Evolutionary conservation across 2,329 filamentous ascomycete genomes (phyloP).

Genomic region (Gaeumannomyces sp.): DNA sequence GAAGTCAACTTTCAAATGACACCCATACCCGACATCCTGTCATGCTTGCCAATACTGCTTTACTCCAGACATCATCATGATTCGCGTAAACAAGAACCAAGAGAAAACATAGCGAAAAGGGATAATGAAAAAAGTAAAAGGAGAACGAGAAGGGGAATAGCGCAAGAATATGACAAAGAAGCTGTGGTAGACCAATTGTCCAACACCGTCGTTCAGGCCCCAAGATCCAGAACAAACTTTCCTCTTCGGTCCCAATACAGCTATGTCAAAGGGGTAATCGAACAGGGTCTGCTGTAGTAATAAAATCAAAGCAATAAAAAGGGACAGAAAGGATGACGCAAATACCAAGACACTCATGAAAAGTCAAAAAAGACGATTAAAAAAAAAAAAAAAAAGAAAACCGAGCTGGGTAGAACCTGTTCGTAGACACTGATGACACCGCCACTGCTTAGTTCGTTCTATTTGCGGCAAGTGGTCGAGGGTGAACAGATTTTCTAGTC

Average conservation of each 20-base stretch:
- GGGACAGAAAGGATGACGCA: not conserved
- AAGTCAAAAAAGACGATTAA: constrained; percentile 2
- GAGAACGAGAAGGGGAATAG: not conserved
- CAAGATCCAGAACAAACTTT: not conserved
- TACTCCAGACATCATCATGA: constrained; percentile 5
- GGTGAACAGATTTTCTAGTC: too few species aligned
- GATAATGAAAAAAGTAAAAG: not conserved
- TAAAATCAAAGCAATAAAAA: not conserved
- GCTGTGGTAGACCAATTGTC: not conserved
- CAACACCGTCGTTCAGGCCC: not conserved
- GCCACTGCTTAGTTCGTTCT: too few species aligned
- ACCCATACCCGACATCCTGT: not conserved
- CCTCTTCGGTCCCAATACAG: too few species aligned
- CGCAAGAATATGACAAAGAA: not conserved
- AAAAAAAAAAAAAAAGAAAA: constrained; percentile 6
- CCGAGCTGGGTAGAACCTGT: not conserved
- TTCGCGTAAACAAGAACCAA: constrained; percentile 1
- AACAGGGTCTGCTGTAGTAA: not conserved
- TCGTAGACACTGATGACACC: too few species aligned
- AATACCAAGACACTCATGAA: not conserved
- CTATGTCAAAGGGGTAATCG: too few species aligned
- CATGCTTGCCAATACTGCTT: not conserved
- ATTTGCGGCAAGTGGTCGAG: too few species aligned
- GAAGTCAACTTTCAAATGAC: not conserved
- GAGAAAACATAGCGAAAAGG: not conserved